Base-by-base conservation (phyloP, 78 protist genomes). In the Dictyostelium citrinum region DNA sequence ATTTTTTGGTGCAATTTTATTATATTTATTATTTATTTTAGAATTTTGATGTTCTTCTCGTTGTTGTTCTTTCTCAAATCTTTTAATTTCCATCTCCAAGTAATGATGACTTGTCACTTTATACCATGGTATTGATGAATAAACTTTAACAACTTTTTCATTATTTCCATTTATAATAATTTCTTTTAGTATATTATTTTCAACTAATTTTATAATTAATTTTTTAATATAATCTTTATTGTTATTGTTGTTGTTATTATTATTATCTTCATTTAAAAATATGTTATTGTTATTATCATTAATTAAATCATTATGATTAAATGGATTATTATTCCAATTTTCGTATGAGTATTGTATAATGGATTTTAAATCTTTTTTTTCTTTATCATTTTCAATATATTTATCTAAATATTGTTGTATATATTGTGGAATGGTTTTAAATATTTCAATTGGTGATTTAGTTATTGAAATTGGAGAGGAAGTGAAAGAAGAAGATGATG, bases 121-220 rank as follows among this genome's bases (percentile, higher is more conserved):
- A 74, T n/a, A 41, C 46, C 46, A 74, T 74, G 81, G 81, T 37
- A 74, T 39, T 22, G 81, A 74, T 39, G 81, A 74, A 39, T 37
- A 74, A 10, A 74, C 35, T 55, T 55, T 55, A 55, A 55, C 17
- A 55, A 55, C 64, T 20, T 16, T 55, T 2, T 43, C 8, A 35
- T 10, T 31, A 14, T n/a, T 39, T n/a, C 6, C n/a, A 41, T 74
- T 74, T 8, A 39, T 1, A 22, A 29, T 41, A 39, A 74, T 74
- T 74, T 74, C 81, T 11, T 39, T 74, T 37, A 74, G 10, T 31
- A 74, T 33, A 74, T 74, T 74, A 16, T 39, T 39, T 37, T 74
- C 41, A 6, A 74, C 55, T 5, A 74, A 74, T 37, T 39, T 17
- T 20, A 6, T 0, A n/a, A 74, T 37, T 5, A 39, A 20, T 41